Conservation (phyloP, 2,329 filamentous ascomycete species). For the Aspergillus sp. region DNA sequence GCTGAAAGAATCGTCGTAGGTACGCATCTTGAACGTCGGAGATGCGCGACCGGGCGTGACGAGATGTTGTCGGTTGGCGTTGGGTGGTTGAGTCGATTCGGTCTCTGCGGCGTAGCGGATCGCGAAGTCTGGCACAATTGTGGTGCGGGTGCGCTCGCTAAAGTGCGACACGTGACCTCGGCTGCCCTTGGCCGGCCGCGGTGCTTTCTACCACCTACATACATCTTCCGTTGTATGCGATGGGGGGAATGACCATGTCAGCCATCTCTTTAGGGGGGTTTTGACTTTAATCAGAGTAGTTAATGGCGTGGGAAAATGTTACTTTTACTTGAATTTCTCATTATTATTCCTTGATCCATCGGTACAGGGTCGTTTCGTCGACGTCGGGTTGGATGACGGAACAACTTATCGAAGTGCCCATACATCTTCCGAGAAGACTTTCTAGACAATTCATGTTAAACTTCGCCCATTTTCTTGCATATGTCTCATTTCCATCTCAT, state of each 20-base stretch:
- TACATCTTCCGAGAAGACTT: neutral
- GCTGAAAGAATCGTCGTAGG: slow-evolving; percentile 77
- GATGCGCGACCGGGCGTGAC: slow-evolving; percentile 44
- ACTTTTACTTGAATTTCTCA: neutral
- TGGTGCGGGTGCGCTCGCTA: slow-evolving; percentile 44
- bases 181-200: slow-evolving; percentile 36
- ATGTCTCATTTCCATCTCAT: neutral
- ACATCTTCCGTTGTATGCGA: neutral
- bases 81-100: slow-evolving; percentile 45
- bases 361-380: neutral
- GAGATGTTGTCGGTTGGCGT: slow-evolving; percentile 42
- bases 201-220: neutral
- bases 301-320: neutral
- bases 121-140: slow-evolving; percentile 40
- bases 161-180: slow-evolving; percentile 43
- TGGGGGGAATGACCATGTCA: neutral
- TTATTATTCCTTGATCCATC: neutral
- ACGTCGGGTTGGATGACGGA: neutral
- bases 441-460: neutral
- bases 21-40: slow-evolving; percentile 64
- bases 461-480: neutral
- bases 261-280: neutral
- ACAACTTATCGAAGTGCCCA: too few relatives aligned
- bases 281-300: neutral
- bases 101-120: slow-evolving; percentile 36